phyloP scores from a whole-genome alignment of 1,139 yeast species.

The Suhomyces taliae region DNA sequence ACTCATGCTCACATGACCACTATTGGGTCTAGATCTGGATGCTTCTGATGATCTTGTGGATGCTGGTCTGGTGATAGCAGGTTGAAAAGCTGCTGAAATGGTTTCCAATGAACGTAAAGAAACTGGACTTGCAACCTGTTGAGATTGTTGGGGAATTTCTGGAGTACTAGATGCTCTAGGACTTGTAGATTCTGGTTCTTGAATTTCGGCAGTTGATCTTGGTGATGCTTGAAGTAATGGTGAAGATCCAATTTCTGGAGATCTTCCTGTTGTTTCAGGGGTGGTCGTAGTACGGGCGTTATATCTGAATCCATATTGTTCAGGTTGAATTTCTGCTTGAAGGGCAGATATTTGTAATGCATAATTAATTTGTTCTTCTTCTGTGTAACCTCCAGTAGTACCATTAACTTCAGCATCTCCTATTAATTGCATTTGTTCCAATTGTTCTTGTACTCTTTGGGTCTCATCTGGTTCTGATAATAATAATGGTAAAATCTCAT shows the following conservation, averaged over 20 bases:
- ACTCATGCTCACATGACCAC: background rate
- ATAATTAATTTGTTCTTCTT: constrained; percentile 8
- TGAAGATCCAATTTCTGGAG: background rate
- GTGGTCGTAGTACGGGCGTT: background rate
- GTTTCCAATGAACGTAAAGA: too few species aligned
- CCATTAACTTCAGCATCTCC: background rate
- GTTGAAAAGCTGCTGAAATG: background rate
- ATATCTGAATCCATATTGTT: constrained; percentile 8
- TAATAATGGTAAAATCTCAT: constrained; percentile 30
- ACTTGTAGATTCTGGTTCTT: too few species aligned
- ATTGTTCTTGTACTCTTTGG: background rate
- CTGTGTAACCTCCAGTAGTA: background rate
- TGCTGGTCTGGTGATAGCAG: too few species aligned
- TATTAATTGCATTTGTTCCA: background rate
- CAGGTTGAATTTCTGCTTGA: constrained; percentile 6
- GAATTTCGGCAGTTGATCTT: background rate
- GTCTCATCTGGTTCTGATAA: constrained; percentile 3
- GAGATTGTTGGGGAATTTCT: background rate
- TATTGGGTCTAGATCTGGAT: background rate
- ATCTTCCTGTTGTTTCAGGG: background rate
- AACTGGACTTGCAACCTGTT: background rate
- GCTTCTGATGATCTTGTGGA: background rate
- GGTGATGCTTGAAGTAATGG: background rate
- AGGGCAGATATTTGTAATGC: constrained; percentile 9
- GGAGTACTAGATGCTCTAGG: background rate